Evolutionary conservation across 768 basidiomycete species (phyloP).

Genomic region (Rhodotorula graminis): DNA sequence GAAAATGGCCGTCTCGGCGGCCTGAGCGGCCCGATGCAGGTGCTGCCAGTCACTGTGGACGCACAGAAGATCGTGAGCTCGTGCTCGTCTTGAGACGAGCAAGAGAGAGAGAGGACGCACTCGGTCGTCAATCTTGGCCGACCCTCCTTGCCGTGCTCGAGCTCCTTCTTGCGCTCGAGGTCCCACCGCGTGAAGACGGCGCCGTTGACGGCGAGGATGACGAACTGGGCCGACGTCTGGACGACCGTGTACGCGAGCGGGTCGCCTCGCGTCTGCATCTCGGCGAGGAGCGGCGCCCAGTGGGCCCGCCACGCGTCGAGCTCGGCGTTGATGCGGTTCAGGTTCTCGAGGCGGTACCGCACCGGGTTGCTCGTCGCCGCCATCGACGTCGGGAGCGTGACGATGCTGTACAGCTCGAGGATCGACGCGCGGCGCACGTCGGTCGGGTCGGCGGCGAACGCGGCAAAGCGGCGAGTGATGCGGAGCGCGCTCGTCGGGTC

Average conservation of each 20-base stretch:
- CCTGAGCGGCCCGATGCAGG: slow-evolving; percentile 21
- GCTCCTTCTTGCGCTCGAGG: slow-evolving; percentile 25
- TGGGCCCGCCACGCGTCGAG: slow-evolving; percentile 27
- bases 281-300: slow-evolving; percentile 30
- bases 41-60: slow-evolving; percentile 24
- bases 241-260: slow-evolving; percentile 30
- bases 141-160: slow-evolving; percentile 28
- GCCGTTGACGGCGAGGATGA: slow-evolving; percentile 28
- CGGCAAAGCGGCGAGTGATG: slow-evolving; percentile 21
- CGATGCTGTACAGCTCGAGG: slow-evolving; percentile 34
- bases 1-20: slow-evolving; percentile 26
- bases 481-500: slow-evolving; percentile 23
- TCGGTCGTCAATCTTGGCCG: slow-evolving; percentile 17
- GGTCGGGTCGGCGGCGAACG: slow-evolving; percentile 17
- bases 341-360: slow-evolving; percentile 28
- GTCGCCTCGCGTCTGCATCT: slow-evolving; percentile 22
- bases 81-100: no score
- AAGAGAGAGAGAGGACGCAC: neutral
- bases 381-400: slow-evolving; percentile 10
- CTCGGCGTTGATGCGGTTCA: slow-evolving; percentile 24
- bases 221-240: slow-evolving; percentile 19
- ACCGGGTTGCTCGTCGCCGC: slow-evolving; percentile 12
- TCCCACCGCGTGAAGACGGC: slow-evolving; percentile 30
- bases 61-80: neutral
- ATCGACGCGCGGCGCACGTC: slow-evolving; percentile 23